Evolutionary conservation across 192 early-diverging fungal species (phyloP), one percentile per base, ranked within the genome.

Genomic region (Gorgonomyces haynaldii): DNA sequence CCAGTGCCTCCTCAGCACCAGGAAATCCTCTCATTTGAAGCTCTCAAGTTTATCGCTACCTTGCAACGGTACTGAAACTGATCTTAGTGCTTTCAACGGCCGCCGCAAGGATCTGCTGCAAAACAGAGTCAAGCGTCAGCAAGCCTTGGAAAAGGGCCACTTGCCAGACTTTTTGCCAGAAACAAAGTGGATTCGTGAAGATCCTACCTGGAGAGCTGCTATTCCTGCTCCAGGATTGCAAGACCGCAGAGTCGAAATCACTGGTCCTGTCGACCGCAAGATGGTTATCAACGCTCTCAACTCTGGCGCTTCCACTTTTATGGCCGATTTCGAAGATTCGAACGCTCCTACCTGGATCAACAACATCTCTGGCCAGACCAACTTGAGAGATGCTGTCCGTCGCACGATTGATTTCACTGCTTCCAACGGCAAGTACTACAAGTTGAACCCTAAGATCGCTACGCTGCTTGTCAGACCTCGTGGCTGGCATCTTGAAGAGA

Each of bases 211-310:
- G 93, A 79, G 76, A 45, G 90, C 78, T 4, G 89, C 93, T 35
- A 60, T 61, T 29, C 93, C 90, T 49, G 90, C 89, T 9, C 93
- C 89, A 2, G 90, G 90, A 1, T 67, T 97, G 26, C 66, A 78
- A 19, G 90, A 94, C 63, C 81, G 93, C 36, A 81, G 90, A 42
- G 91, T 97, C 45, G 93, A 97, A 67, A 97, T 97, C 66, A 97
- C 90, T 32, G 90, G 93, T 19, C 93, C 93, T 4, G 90, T 93
- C 35, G 90, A 93, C 70, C 83, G 93, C 61, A 97, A 97, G 70
- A 97, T 97, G 94, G 91, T 97, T 59, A 97, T 97, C 70, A 97
- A 97, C 55, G 94, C 94, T 34, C 78, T 97, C 57, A 97, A 94
- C 74, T 86, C 88, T 20, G 91, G 86, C 2, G 85, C 94, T 24